phyloP scores from a whole-genome alignment of 257 asterid genomes.

The Rehmannia glutinosa region DNA sequence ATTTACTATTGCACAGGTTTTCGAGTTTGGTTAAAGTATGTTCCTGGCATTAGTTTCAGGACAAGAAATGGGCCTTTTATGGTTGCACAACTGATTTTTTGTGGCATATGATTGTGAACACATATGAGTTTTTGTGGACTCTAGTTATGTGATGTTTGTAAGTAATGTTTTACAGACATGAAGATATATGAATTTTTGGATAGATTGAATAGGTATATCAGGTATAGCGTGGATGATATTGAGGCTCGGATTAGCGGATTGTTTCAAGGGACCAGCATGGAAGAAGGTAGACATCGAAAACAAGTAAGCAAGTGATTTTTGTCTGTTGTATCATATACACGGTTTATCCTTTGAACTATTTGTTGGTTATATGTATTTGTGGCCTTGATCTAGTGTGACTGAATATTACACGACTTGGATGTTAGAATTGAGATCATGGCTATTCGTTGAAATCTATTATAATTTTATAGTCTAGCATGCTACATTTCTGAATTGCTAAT shows the following conservation, averaged over 20 bases:
- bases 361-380: background rate
- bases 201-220: constrained; percentile 67
- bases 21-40: too few relatives aligned
- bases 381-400: background rate
- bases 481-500: background rate
- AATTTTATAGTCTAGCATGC: constrained; percentile 11
- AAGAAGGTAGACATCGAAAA: constrained; percentile 41
- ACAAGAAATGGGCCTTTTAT: too few relatives aligned
- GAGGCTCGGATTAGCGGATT: constrained; percentile 64
- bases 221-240: constrained; percentile 67
- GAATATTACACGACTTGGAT: constrained; percentile 14
- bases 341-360: background rate
- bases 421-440: constrained; percentile 12
- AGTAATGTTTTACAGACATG: too few relatives aligned
- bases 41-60: too few relatives aligned
- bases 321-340: background rate
- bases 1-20: too few relatives aligned
- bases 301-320: constrained; percentile 22
- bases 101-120: too few relatives aligned
- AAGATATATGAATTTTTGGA: too few relatives aligned
- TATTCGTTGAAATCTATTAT: constrained; percentile 19
- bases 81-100: too few relatives aligned
- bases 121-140: too few relatives aligned
- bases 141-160: too few relatives aligned
- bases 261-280: constrained; percentile 54